Percentiles rank a stretch among this genome's conserved stretches.
Conservation (phyloP, 257 asterid genomes). For the Schizonepeta tenuifolia region DNA sequence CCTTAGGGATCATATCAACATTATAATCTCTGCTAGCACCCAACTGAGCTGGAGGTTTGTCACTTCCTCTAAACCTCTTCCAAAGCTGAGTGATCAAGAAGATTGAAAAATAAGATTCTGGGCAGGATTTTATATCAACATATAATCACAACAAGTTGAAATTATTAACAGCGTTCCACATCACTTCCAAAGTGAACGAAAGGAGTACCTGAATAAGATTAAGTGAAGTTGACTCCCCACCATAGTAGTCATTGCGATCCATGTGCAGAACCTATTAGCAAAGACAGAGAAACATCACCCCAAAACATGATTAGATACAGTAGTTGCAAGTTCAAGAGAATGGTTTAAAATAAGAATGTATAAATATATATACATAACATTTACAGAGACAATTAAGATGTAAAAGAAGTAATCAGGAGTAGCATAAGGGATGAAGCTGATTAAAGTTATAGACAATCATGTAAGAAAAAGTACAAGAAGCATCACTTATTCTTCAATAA, state of each 20-base stretch:
- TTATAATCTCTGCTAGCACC: constrained; percentile 95
- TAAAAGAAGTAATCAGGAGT: neutral
- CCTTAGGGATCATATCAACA: constrained; percentile 99
- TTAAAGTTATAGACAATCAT: neutral
- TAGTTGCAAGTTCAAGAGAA: neutral
- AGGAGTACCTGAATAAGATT: constrained; percentile 58
- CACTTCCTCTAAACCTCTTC: constrained; percentile 94
- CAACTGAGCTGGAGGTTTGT: constrained; percentile 79
- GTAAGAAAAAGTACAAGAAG: neutral
- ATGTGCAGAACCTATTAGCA: constrained; percentile 60
- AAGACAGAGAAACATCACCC: constrained; percentile 6
- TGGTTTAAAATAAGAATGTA: neutral
- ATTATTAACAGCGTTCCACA: neutral
- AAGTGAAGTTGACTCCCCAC: constrained; percentile 72
- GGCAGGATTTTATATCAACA: constrained; percentile 13
- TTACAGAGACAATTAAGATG: constrained; percentile 8
- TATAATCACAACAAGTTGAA: neutral
- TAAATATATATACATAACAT: too few species aligned
- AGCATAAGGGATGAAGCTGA: neutral
- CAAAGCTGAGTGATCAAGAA: constrained; percentile 50
- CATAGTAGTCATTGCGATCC: constrained; percentile 75
- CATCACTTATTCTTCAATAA: too few species aligned
- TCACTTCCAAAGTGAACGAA: constrained; percentile 2
- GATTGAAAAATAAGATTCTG: constrained; percentile 11
- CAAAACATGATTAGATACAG: constrained; percentile 16